Evolutionary conservation across 345 rosid genomes (phyloP).

Genomic region (Theobroma cacao): DNA sequence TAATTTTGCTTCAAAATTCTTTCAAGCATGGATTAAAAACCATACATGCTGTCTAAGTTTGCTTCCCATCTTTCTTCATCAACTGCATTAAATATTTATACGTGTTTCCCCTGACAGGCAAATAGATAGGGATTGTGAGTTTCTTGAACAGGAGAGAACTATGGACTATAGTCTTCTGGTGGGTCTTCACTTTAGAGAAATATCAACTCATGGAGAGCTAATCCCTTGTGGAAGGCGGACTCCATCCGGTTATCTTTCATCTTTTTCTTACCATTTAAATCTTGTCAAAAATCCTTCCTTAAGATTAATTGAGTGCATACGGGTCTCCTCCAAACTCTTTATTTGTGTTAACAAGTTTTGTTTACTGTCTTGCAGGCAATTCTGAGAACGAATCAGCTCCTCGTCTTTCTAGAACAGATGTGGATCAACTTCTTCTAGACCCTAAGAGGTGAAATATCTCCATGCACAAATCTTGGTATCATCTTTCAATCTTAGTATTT

Average conservation of each 20-base stretch:
- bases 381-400: constrained; percentile 30
- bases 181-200: constrained; percentile 87
- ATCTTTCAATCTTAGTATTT: background rate
- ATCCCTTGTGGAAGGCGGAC: constrained; percentile 59
- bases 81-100: background rate
- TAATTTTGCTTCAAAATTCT: background rate
- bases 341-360: background rate
- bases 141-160: constrained; percentile 89
- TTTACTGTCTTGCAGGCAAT: constrained; percentile 21
- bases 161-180: constrained; percentile 97
- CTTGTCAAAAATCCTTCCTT: background rate
- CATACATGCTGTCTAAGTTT: background rate
- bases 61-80: background rate
- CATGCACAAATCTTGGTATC: background rate
- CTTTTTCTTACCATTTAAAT: background rate
- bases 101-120: constrained; percentile 46
- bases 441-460: constrained; percentile 32
- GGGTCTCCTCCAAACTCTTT: background rate
- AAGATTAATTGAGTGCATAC: background rate
- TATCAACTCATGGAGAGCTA: constrained; percentile 58
- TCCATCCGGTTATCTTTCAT: constrained; percentile 33
- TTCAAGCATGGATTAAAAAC: background rate
- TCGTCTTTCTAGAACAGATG: constrained; percentile 35
- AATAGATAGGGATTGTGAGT: constrained; percentile 87
- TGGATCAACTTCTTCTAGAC: constrained; percentile 33